Evolutionary conservation across 805 yeast species (phyloP), one percentile per base, ranked within the genome.

Genomic region (Starmerella apis): DNA sequence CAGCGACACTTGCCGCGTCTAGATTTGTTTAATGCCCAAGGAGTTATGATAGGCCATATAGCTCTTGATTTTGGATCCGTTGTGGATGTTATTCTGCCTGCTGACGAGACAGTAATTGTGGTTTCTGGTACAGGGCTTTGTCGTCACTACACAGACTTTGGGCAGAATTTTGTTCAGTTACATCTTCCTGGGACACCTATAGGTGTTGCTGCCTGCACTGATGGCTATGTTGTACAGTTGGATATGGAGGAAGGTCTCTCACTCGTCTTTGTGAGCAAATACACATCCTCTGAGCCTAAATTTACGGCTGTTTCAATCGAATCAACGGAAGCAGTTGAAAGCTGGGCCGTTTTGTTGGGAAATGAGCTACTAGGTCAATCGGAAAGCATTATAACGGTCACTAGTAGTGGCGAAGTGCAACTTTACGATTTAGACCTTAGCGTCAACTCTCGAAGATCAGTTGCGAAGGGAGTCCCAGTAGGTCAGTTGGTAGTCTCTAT

Each of bases 101-200:
- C 59, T 2, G 63, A 68, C 20, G 87, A 80, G 57, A 70, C 74
- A 46, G 68, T 85, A 43, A 64, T 80, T 10, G 76, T 82, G 11
- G 74, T 81, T 1, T 62, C 79, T 32, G 71, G 69, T 28, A 67
- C 69, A 45, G 81, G 82, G 6, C 68, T 65, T 25, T 75, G 72
- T 22, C 68, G 94, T 24, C 66, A 72, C 24, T 84, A 83, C 63
- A 65, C 70, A 37, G 87, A 83, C 58, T 78, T 82, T 54, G 76
- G 76, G 19, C 83, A 85, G 3, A 80, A 76, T 41, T 85, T 83
- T 61, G 70, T 71, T 43, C 62, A 57, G 23, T 9, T 53, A 18
- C 41, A 48, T 8, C 31, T 53, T 2, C 42, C 47, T 2, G 36
- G 43, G 4, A 28, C 43, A 3, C 36, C 39, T 14, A 1, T 27